Evolutionary conservation across 306 rosid species (phyloP).

Genomic region (Quercus parvula): DNA sequence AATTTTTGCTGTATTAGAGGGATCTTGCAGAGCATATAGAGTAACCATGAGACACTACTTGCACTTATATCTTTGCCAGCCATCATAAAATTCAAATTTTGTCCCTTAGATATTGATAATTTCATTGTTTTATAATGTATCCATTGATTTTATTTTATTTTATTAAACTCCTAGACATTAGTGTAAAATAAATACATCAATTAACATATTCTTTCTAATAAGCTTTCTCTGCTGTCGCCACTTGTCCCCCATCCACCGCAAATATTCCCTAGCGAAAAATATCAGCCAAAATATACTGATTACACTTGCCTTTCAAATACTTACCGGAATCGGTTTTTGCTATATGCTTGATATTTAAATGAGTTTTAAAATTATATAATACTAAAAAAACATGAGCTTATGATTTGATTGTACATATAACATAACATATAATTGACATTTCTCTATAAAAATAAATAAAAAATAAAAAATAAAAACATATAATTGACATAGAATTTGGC

Average conservation of each 20-base stretch:
- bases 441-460: no score
- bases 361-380: no score
- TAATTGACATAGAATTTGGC: no score
- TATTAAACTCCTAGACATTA: no score
- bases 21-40: conserved; percentile 73
- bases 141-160: no score
- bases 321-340: conserved; percentile 34
- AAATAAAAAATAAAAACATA: no score
- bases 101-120: no score
- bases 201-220: conserved; percentile 16
- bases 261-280: conserved; percentile 64
- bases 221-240: conserved; percentile 72
- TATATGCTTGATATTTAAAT: conserved; percentile 53
- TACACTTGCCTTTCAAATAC: conserved; percentile 47
- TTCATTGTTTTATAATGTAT: no score
- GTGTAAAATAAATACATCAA: no score
- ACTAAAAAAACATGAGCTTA: no score
- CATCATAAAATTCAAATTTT: conserved; percentile 50
- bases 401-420: no score
- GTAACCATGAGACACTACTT: conserved; percentile 69
- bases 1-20: conserved; percentile 64
- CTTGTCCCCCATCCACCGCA: conserved; percentile 50
- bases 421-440: no score
- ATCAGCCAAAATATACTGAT: conserved; percentile 29
- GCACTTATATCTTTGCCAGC: conserved; percentile 81